Evolutionary conservation across 129 eudicot species (phyloP).

Genomic region (Sambucus nigra): DNA sequence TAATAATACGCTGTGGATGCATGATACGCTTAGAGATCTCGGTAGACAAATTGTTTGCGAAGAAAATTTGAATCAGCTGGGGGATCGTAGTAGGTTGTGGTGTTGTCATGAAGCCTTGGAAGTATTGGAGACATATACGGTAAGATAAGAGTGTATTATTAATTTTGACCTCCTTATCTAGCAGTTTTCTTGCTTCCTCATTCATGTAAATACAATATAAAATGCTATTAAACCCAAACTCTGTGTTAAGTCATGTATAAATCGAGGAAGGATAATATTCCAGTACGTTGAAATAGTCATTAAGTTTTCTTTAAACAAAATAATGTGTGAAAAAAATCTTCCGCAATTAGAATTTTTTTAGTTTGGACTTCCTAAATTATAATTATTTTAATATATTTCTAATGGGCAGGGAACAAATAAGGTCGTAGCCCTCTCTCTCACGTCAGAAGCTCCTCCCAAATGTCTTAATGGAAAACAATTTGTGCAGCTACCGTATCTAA

Average conservation of each 20-base stretch:
- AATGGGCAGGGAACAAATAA: background rate
- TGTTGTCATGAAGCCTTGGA: background rate
- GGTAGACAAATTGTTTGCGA: conserved; percentile 15
- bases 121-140: background rate
- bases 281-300: too few relatives aligned
- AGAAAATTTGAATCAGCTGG: background rate
- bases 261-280: too few relatives aligned
- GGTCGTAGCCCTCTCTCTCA: background rate
- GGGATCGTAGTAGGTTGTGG: conserved; percentile 14
- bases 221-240: background rate
- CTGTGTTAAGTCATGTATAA: background rate
- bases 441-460: background rate
- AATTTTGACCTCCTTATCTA: background rate
- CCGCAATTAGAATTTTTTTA: background rate
- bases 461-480: background rate
- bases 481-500: background rate
- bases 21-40: conserved; percentile 13
- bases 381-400: background rate
- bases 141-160: background rate
- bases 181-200: background rate
- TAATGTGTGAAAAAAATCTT: background rate
- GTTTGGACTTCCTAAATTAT: background rate
- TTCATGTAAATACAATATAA: background rate
- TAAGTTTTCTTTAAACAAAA: too few relatives aligned
- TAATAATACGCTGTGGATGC: conserved; percentile 9